phyloP scores from a whole-genome alignment of 306 rosid genomes.

The Leucaena leucocephala region DNA sequence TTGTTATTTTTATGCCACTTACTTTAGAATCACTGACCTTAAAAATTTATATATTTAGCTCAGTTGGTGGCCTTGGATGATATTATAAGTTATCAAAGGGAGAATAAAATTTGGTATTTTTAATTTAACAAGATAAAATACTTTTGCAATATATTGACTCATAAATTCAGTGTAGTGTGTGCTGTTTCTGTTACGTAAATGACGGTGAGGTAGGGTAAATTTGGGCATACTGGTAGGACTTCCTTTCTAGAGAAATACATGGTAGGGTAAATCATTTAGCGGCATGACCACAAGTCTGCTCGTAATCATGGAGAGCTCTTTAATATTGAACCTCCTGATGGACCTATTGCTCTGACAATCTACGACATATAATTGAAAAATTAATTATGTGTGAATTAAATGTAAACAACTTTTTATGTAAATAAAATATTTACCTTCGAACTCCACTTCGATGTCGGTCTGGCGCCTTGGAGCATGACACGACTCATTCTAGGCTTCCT shows the following conservation, averaged over 20 bases:
- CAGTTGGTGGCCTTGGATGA: background rate
- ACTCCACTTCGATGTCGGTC: too few species aligned
- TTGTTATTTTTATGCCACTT: background rate
- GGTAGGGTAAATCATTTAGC: too few species aligned
- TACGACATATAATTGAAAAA: too few species aligned
- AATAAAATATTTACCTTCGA: too few species aligned
- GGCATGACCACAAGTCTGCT: too few species aligned
- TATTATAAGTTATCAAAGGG: background rate
- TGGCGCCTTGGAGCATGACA: too few species aligned
- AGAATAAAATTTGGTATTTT: background rate
- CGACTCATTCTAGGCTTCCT: too few species aligned
- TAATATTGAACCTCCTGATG: too few species aligned
- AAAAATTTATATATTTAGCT: background rate
- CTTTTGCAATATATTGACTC: background rate
- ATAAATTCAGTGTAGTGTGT: background rate
- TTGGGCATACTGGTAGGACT: background rate
- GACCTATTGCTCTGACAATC: too few species aligned
- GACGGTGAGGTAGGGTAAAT: background rate
- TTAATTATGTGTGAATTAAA: too few species aligned
- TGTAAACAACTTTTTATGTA: too few species aligned
- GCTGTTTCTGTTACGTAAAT: background rate
- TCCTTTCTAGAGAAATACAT: background rate
- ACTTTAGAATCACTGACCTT: background rate
- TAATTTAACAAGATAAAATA: background rate
- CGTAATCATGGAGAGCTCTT: too few species aligned